Evolutionary conservation across 768 basidiomycete species (phyloP).

Genomic region (Pleurotus giganteus): DNA sequence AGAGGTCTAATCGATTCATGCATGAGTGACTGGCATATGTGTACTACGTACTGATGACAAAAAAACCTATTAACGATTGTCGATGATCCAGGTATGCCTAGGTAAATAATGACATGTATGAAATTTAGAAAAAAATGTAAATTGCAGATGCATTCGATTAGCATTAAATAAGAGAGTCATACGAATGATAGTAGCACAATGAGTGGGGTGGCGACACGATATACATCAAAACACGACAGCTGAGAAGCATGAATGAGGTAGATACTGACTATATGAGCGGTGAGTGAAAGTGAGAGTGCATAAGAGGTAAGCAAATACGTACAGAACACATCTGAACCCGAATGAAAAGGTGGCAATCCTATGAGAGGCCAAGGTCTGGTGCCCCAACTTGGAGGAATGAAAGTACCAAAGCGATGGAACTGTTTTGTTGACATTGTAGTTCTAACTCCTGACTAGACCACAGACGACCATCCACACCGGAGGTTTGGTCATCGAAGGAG

Average conservation of each 20-base stretch:
- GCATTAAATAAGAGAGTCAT: neutral
- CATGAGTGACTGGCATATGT: no score
- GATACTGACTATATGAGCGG: slow-evolving; percentile 1
- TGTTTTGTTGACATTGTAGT: slow-evolving; percentile 86
- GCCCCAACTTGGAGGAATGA: slow-evolving; percentile 55
- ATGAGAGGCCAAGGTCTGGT: slow-evolving; percentile 26
- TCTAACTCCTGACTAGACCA: slow-evolving; percentile 87
- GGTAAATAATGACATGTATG: neutral
- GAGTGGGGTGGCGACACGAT: neutral
- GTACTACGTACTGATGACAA: no score
- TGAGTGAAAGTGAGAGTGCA: neutral
- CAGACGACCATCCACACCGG: slow-evolving; percentile 43
- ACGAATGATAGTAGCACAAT: neutral
- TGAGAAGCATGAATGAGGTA: neutral
- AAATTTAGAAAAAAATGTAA: neutral
- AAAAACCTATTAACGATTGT: no score
- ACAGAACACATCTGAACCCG: neutral
- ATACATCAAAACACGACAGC: slow-evolving; percentile 9
- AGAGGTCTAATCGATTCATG: no score
- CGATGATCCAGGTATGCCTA: neutral
- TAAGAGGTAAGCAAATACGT: neutral
- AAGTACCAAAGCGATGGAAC: slow-evolving; percentile 75
- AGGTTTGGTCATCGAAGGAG: slow-evolving; percentile 22
- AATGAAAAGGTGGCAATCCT: neutral
- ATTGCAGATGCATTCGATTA: neutral